Conservation (phyloP, 2,329 filamentous ascomycete genomes). For the Arachnomyces sp. region DNA sequence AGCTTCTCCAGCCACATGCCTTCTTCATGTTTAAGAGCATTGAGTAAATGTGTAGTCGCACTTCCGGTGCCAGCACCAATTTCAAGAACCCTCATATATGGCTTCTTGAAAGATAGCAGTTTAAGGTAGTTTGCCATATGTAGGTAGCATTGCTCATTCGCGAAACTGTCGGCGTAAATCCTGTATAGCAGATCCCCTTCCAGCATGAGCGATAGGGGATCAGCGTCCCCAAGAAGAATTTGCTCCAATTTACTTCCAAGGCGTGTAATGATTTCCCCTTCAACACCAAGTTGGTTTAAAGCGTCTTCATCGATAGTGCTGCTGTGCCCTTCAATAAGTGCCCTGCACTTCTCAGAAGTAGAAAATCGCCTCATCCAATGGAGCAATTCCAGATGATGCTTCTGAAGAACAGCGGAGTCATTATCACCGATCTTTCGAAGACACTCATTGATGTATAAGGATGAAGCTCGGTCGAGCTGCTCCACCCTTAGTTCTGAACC, state of each 20-base stretch:
- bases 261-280: constrained; percentile 6
- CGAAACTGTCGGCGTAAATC: constrained; percentile 4
- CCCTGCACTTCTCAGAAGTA: too few species aligned
- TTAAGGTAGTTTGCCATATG: background rate
- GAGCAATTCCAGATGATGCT: too few species aligned
- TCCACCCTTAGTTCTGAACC: too few species aligned
- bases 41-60: background rate
- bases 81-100: constrained; percentile 1
- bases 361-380: too few species aligned
- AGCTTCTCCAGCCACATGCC: constrained; percentile 1
- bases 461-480: too few species aligned
- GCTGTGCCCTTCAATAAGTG: too few species aligned
- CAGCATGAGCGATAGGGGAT: background rate
- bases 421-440: too few species aligned
- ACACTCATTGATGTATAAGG: too few species aligned
- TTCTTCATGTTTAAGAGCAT: constrained; percentile 2
- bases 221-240: constrained; percentile 5
- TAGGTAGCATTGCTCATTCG: background rate
- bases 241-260: constrained; percentile 12
- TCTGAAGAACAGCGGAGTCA: too few species aligned
- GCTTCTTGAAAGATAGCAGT: background rate
- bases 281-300: background rate
- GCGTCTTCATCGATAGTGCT: too few species aligned
- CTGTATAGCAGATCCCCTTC: background rate
- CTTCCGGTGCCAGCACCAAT: constrained; percentile 4